Evolutionary conservation across 805 yeast genomes (phyloP).

Genomic region (Citeromyces matritensis): DNA sequence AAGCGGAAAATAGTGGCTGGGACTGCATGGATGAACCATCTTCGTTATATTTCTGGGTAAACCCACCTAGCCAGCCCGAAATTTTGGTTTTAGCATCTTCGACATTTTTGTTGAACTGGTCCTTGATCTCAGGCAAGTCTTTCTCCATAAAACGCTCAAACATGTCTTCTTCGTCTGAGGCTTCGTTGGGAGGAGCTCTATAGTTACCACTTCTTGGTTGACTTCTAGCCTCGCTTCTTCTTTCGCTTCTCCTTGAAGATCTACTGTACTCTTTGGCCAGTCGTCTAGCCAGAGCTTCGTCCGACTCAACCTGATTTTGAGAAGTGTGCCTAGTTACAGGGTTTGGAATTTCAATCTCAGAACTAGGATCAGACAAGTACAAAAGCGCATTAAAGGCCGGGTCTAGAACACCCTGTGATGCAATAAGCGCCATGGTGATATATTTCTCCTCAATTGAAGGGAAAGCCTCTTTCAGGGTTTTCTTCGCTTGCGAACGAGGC

Average conservation of each 20-base stretch:
- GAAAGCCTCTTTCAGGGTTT: slow-evolving; percentile 71
- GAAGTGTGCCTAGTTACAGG: no score
- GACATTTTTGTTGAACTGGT: slow-evolving; percentile 55
- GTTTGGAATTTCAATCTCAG: slow-evolving; percentile 34
- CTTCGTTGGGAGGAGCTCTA: slow-evolving; percentile 8
- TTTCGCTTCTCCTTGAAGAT: slow-evolving; percentile 8
- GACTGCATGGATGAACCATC: slow-evolving; percentile 10
- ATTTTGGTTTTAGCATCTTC: slow-evolving; percentile 70
- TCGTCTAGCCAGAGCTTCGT: slow-evolving; percentile 71
- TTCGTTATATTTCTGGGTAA: slow-evolving; percentile 31
- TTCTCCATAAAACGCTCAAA: slow-evolving; percentile 44
- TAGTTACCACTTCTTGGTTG: slow-evolving; percentile 11
- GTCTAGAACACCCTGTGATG: slow-evolving; percentile 68
- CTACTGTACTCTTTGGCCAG: slow-evolving; percentile 49
- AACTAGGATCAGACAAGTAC: slow-evolving; percentile 60
- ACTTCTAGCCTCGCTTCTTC: slow-evolving; percentile 7
- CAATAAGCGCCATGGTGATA: slow-evolving; percentile 69
- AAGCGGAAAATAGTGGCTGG: slow-evolving; percentile 14
- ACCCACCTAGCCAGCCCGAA: slow-evolving; percentile 63
- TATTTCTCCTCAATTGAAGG: slow-evolving; percentile 62
- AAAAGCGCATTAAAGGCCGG: slow-evolving; percentile 82
- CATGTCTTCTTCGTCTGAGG: slow-evolving; percentile 26
- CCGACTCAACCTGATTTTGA: slow-evolving; percentile 44
- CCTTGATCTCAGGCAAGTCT: slow-evolving; percentile 45
- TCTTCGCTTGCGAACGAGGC: slow-evolving; percentile 35